Conservation (phyloP, 2,329 filamentous ascomycete genomes). For the Fusarium tjaetaba region DNA sequence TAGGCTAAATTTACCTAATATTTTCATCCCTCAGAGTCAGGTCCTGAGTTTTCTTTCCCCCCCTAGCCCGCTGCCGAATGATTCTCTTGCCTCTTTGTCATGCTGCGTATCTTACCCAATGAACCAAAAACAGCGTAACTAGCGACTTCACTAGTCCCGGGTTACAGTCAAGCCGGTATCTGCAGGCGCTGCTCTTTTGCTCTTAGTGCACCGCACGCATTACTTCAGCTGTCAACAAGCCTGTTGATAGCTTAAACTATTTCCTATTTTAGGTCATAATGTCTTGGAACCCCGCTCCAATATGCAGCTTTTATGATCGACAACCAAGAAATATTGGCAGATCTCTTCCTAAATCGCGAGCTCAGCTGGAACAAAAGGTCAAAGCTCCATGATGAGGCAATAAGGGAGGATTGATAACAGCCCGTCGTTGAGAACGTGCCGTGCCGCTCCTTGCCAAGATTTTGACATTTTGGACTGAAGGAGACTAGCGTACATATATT, state of each 20-base stretch:
- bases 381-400: neutral
- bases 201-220: neutral
- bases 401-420: neutral
- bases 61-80: neutral
- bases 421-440: neutral
- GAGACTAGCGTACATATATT: neutral
- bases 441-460: fast-evolving
- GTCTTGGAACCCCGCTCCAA: neutral
- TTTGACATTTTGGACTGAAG: fast-evolving
- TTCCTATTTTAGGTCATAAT: fast-evolving
- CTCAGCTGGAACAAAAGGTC: neutral
- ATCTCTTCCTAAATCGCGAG: neutral
- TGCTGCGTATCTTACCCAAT: neutral
- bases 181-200: neutral
- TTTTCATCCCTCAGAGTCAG: too few relatives aligned
- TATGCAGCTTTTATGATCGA: neutral
- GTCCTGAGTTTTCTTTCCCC: too few relatives aligned
- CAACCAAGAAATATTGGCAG: neutral
- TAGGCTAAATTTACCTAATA: too few relatives aligned
- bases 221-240: neutral
- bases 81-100: fast-evolving
- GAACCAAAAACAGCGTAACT: too few relatives aligned
- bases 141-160: neutral
- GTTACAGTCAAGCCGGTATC: neutral
- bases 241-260: neutral